Conservation (phyloP, 2,329 filamentous ascomycete genomes). For the Penicillium oxalicum region DNA sequence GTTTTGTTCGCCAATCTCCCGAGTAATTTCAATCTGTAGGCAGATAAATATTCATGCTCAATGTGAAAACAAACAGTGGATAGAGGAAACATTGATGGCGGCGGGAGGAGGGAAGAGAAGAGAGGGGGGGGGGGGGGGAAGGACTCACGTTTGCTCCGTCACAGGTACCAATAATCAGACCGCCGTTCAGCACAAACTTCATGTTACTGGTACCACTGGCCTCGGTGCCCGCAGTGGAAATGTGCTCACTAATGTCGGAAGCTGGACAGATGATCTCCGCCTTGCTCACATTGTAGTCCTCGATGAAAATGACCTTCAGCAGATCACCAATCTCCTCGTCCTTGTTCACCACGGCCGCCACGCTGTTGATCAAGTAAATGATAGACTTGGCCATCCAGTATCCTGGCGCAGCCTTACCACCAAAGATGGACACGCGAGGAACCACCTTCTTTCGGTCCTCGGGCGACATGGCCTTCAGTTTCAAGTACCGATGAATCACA, state of each 20-base stretch:
- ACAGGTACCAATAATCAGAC: slow-evolving; percentile 94
- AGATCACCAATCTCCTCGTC: slow-evolving; percentile 88
- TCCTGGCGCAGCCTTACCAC: slow-evolving; percentile 92
- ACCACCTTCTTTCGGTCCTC: slow-evolving; percentile 81
- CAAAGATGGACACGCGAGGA: slow-evolving; percentile 90
- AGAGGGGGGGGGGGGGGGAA: too few relatives aligned
- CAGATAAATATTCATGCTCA: too few relatives aligned
- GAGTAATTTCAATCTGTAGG: slow-evolving; percentile 82
- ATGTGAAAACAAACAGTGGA: too few relatives aligned
- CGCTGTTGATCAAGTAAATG: slow-evolving; percentile 92
- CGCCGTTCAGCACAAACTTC: slow-evolving; percentile 98
- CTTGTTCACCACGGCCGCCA: slow-evolving; percentile 83
- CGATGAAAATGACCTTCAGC: slow-evolving; percentile 93
- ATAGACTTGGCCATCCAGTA: slow-evolving; percentile 99
- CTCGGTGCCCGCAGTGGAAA: slow-evolving; percentile 94
- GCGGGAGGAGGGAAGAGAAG: too few relatives aligned
- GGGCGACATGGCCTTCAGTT: slow-evolving; percentile 75
- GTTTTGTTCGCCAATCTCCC: slow-evolving; percentile 92
- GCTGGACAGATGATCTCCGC: slow-evolving; percentile 94
- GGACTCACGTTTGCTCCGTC: slow-evolving; percentile 86
- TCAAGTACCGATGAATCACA: slow-evolving; percentile 88
- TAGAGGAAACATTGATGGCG: too few relatives aligned
- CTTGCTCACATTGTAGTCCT: slow-evolving; percentile 99
- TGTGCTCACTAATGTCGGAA: slow-evolving; percentile 95
- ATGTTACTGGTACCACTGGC: slow-evolving; percentile 90